These are phyloP conservation scores for Cucumis melo DNA, from an alignment of 306 rosid species.

Conservation along the genomic window DNA sequence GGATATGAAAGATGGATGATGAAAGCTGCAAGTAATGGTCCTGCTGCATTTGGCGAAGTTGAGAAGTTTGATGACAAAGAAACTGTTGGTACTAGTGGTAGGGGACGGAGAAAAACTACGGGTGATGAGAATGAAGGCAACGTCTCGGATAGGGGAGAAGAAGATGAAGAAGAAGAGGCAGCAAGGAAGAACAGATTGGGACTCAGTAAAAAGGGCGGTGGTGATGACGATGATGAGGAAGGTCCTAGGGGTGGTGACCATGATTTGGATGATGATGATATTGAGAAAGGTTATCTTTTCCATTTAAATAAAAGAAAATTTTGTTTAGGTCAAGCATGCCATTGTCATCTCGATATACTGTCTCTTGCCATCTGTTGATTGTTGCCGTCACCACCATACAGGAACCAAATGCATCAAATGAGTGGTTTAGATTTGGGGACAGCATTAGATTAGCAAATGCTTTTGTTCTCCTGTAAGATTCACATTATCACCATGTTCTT, in stretches of 20 bases:
- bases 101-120: slow-evolving; percentile 35
- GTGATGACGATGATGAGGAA: slow-evolving; percentile 70
- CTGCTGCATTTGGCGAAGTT: slow-evolving; percentile 79
- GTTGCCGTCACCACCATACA: background rate
- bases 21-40: slow-evolving; percentile 85
- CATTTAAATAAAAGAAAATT: background rate
- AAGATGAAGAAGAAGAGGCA: slow-evolving; percentile 79
- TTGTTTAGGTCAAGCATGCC: background rate
- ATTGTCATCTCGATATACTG: background rate
- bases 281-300: slow-evolving; percentile 61
- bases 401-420: background rate
- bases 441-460: background rate
- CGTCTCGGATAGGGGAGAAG: slow-evolving; percentile 85
- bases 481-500: background rate
- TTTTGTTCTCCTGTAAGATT: background rate
- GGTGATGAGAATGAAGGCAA: slow-evolving; percentile 63
- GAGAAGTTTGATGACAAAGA: slow-evolving; percentile 68
- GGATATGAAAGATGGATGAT: slow-evolving; percentile 99
- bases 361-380: background rate
- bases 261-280: slow-evolving; percentile 74
- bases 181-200: slow-evolving; percentile 62
- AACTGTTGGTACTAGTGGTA: slow-evolving; percentile 37
- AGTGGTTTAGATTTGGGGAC: background rate
- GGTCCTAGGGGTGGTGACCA: slow-evolving; percentile 60
- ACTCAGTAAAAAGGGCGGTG: slow-evolving; percentile 39